A percentile compares a stretch with the other conserved stretches of the same genome.
Evolutionary conservation across 2,329 filamentous ascomycete species (phyloP).

Genomic region (Ascocoryne sarcoides): DNA sequence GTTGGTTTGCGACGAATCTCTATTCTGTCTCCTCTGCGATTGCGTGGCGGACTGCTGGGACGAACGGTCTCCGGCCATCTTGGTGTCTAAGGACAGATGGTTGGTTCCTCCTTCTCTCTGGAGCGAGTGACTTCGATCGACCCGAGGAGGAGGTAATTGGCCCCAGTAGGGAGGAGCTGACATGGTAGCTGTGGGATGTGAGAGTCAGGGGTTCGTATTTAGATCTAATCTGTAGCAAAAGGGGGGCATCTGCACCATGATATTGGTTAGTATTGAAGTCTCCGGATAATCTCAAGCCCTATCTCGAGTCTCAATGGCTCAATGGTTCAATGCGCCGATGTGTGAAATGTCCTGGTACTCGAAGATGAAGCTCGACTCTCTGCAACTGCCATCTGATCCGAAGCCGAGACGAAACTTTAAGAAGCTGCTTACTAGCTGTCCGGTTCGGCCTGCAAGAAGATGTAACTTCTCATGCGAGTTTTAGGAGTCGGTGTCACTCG

Average conservation of each 20-base stretch:
- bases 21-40: constrained; percentile 17
- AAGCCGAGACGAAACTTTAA: background rate
- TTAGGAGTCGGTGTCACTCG: too few species aligned
- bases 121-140: constrained; percentile 27
- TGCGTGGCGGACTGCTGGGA: constrained; percentile 38
- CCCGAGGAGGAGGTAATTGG: constrained; percentile 43
- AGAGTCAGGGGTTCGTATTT: too few species aligned
- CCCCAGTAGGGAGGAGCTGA: constrained; percentile 41
- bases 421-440: background rate
- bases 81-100: constrained; percentile 19
- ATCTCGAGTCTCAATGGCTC: too few species aligned
- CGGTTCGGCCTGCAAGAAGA: background rate
- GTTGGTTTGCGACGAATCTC: constrained; percentile 47
- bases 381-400: background rate
- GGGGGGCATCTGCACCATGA: too few species aligned
- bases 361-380: too few species aligned
- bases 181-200: background rate
- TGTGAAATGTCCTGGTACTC: too few species aligned
- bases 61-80: constrained; percentile 14
- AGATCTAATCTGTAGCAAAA: too few species aligned
- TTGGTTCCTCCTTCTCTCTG: constrained; percentile 29
- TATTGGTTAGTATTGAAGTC: too few species aligned
- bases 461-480: background rate
- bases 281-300: too few species aligned
- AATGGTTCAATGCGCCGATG: too few species aligned